phyloP scores from a whole-genome alignment of 2,329 filamentous ascomycete species.

The Stemphylium vesicarium region DNA sequence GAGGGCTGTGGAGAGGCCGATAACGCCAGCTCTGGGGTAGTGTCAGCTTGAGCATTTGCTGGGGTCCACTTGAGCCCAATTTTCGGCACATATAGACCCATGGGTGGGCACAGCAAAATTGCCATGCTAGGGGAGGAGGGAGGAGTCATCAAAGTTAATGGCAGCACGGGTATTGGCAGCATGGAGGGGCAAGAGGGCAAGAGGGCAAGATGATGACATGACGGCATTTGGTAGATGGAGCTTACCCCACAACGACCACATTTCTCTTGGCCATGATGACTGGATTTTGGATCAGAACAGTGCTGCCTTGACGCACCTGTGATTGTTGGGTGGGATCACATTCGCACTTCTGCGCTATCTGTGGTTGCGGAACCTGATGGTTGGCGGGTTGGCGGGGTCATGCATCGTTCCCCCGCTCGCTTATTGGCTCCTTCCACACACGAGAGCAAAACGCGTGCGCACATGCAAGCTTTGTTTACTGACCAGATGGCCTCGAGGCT shows the following conservation, averaged over 20 bases:
- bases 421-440: slow-evolving; percentile 26
- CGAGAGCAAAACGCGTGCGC: slow-evolving; percentile 31
- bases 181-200: neutral
- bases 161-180: neutral
- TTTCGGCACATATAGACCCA: no score
- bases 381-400: slow-evolving; percentile 24
- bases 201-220: neutral
- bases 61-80: neutral
- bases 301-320: slow-evolving; percentile 12
- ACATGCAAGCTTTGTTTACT: slow-evolving; percentile 30
- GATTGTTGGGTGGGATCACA: slow-evolving; percentile 9
- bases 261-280: slow-evolving; percentile 28
- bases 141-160: no score
- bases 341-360: neutral
- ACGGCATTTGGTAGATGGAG: neutral
- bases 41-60: slow-evolving; percentile 9
- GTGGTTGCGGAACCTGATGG: neutral
- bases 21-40: slow-evolving; percentile 64
- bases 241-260: slow-evolving; percentile 58
- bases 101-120: no score
- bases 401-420: slow-evolving; percentile 17
- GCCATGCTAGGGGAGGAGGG: no score
- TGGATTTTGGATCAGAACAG: slow-evolving; percentile 14
- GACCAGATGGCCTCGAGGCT: neutral
- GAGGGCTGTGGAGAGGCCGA: slow-evolving; percentile 70